A percentile compares a stretch with the other conserved stretches of the same genome.
Evolutionary conservation across 345 rosid genomes (phyloP).

Genomic region (Populus ilicifolia): DNA sequence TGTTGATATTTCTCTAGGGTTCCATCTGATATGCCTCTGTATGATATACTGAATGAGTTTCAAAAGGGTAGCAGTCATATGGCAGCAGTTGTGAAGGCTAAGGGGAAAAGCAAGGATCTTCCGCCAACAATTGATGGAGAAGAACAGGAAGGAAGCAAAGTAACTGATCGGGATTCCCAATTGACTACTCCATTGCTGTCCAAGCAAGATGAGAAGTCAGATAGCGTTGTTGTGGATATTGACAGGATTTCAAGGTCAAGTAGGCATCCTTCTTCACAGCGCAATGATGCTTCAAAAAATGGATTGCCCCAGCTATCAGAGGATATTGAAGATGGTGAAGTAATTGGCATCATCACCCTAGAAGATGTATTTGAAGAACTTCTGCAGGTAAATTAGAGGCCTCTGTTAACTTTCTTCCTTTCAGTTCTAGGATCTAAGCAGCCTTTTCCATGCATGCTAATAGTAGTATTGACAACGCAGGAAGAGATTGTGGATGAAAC

Average conservation of each 20-base stretch:
- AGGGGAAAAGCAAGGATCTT: constrained; percentile 50
- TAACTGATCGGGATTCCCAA: constrained; percentile 30
- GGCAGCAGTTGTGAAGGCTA: constrained; percentile 94
- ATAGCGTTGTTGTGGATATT: constrained; percentile 53
- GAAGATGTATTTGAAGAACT: constrained; percentile 99
- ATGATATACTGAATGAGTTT: constrained; percentile 93
- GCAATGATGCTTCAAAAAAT: constrained; percentile 32
- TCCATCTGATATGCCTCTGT: constrained; percentile 94
- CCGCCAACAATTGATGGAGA: constrained; percentile 36
- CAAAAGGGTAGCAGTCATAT: constrained; percentile 99
- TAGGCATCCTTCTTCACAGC: constrained; percentile 27
- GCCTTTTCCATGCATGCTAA: neutral
- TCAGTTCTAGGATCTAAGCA: neutral
- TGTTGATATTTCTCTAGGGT: constrained; percentile 51
- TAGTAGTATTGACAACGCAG: constrained; percentile 29
- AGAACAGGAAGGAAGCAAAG: constrained; percentile 36
- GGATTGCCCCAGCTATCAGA: constrained; percentile 50
- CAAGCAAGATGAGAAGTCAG: constrained; percentile 51
- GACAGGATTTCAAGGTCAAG: constrained; percentile 44
- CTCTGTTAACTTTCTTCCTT: neutral
- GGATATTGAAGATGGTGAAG: constrained; percentile 90
- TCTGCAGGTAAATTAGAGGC: constrained; percentile 49
- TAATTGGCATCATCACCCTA: constrained; percentile 84
- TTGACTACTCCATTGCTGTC: constrained; percentile 62
- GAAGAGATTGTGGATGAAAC: constrained; percentile 99